These are phyloP conservation scores for Sugiyamaella americana DNA, from an alignment of 805 yeast genomes.

Conservation along the genomic window DNA sequence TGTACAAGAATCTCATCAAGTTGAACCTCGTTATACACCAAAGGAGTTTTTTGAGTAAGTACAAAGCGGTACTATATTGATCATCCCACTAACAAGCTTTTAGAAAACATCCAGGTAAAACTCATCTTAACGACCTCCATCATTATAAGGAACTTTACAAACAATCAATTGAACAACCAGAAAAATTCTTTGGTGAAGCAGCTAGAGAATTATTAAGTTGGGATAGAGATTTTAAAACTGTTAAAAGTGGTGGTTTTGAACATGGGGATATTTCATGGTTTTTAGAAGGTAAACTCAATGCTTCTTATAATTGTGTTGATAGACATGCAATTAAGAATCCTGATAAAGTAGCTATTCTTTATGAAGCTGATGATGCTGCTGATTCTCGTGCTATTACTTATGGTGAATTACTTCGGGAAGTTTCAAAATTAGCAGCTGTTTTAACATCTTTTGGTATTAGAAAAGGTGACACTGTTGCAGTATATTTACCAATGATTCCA, in stretches of 20 bases:
- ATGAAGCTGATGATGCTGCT: slow-evolving; percentile 87
- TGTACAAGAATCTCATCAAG: slow-evolving; percentile 26
- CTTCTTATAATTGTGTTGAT: slow-evolving; percentile 89
- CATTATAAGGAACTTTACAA: slow-evolving; percentile 66
- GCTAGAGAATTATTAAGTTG: slow-evolving; percentile 71
- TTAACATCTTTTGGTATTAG: slow-evolving; percentile 78
- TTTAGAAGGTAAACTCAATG: slow-evolving; percentile 86
- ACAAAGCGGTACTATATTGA: too few species aligned
- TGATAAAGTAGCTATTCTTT: slow-evolving; percentile 60
- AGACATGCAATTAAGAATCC: slow-evolving; percentile 90
- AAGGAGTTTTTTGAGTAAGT: slow-evolving; percentile 25
- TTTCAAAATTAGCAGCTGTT: slow-evolving; percentile 79
- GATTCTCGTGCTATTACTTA: slow-evolving; percentile 72
- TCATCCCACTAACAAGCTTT: not conserved
- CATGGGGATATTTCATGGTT: slow-evolving; percentile 91
- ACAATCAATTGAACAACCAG: slow-evolving; percentile 75
- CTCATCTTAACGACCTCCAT: slow-evolving; percentile 55
- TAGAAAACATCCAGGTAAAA: slow-evolving; percentile 43
- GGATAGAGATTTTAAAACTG: slow-evolving; percentile 71
- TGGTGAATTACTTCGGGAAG: slow-evolving; percentile 79
- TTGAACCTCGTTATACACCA: slow-evolving; percentile 23
- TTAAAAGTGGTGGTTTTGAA: slow-evolving; percentile 54
- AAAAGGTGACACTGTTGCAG: slow-evolving; percentile 95
- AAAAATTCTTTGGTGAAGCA: slow-evolving; percentile 66
- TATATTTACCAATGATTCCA: slow-evolving; percentile 96